A percentile compares a stretch with the other conserved stretches of the same genome.
Conservation (phyloP, 352 stramenopile genomes). For the Blastocystis sp. region DNA sequence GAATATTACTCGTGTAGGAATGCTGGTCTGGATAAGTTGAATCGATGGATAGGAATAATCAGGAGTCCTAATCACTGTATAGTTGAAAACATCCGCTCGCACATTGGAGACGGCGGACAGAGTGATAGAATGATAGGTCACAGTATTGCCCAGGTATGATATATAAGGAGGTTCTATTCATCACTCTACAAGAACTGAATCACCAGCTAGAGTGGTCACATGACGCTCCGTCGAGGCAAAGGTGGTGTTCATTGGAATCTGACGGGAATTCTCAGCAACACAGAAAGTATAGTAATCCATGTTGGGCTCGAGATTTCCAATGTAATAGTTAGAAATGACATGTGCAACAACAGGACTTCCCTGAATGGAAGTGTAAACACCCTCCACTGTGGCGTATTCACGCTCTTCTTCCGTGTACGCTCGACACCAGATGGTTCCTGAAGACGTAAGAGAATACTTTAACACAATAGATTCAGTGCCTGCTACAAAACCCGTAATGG, state of each 20-base stretch:
- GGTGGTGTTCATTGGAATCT: conserved; percentile 49
- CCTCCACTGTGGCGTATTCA: conserved; percentile 36
- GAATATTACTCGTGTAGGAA: background rate
- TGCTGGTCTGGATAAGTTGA: background rate
- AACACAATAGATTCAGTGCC: conserved; percentile 22
- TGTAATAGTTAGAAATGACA: conserved; percentile 35
- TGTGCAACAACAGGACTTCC: conserved; percentile 19
- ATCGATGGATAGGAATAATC: conserved; percentile 38
- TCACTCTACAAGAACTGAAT: too few relatives aligned
- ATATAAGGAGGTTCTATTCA: conserved; percentile 45
- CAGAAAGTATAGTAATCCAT: conserved; percentile 67
- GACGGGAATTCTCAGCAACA: conserved; percentile 33
- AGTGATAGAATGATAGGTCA: conserved; percentile 52
- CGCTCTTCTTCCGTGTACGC: conserved; percentile 43
- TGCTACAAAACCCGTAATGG: conserved; percentile 5
- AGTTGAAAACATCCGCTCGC: conserved; percentile 53
- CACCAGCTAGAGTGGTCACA: conserved; percentile 48
- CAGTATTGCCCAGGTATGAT: conserved; percentile 44
- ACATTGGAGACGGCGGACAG: conserved; percentile 39
- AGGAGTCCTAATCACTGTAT: background rate
- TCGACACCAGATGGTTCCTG: conserved; percentile 59
- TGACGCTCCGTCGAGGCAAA: conserved; percentile 22
- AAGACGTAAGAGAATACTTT: conserved; percentile 1
- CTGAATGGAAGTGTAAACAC: conserved; percentile 10
- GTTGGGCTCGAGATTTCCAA: conserved; percentile 62